Base-by-base conservation (phyloP, 805 yeast species). In the Metschnikowia sp. region DNA sequence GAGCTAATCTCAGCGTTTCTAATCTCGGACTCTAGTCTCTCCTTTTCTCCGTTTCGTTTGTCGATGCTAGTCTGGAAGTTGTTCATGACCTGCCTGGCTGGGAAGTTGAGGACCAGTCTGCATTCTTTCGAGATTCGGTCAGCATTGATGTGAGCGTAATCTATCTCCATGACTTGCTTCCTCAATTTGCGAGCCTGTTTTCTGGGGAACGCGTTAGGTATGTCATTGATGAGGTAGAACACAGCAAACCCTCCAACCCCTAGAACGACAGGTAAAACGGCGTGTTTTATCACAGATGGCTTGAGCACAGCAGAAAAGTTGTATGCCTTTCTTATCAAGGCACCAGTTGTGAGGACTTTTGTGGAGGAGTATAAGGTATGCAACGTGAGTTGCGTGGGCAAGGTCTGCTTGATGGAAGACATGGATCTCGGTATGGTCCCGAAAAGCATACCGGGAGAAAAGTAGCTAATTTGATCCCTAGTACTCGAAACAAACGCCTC, bases 181-280 rank as follows among this genome's bases (percentile, higher is more conserved):
- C 78, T 79, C 54, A 92, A 78, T 64, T 86, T 88, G 40, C 76
- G 73, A 0, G 94, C 89, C 49, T 89, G 77, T 48, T 90, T 90
- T 54, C 89, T 74, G 15, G 96, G 95, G 57, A 88, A 81, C 0
- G 97, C 96, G 57, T 85, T 80, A 2, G 97, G 97, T 11, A 95
- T 81, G 64, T 94, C 98, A 49, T 76, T 73, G 15, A 89, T 69
- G 48, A 90, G 62, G 58, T 87, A 89, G 36, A 81, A 79, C 0
- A 78, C 68, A 0, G 85, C 74, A 11, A 81, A 70, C 1, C 81
- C 76, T 5, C 79, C 68, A 1, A 77, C 76, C 8, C 81, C 73
- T 2, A 82, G 54, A 0, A 76, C 49, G 0, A 81, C 40, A 0
- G 95, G 91, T 0, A 78, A 62, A 0, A 78, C 74, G n/a, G 84